Evolutionary conservation across 2,329 filamentous ascomycete species (phyloP), one percentile per base, ranked within the genome.

Genomic region (Emergomyces pasteurianus): DNA sequence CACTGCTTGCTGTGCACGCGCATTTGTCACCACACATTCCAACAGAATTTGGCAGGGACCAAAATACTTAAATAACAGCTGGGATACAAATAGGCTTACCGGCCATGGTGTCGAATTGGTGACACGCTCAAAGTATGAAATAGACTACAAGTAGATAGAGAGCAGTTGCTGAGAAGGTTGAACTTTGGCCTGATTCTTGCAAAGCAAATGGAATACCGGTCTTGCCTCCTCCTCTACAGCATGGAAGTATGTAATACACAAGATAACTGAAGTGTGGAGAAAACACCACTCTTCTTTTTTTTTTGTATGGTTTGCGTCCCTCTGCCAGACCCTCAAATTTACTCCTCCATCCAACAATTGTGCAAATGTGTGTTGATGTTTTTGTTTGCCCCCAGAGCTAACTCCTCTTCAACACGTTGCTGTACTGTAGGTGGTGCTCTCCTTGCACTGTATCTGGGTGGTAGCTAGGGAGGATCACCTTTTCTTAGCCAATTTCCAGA

Each of bases 11-110:
- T 54, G 52, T 16, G n/a, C 23, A 28, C 23, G 12, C 31, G 34
- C n/a, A 54, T 54, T 38, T 23, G 59, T 40, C 58, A 60, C 58
- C 36, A 59, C 49, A 18, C 7, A 34, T 23, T 54, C 50, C 40
- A 36, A 46, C 23, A 49, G 56, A 52, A 50, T 26, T 59, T 59
- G 58, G 28, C 31, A 18, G n/a, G 31, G 43, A 54, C 50, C 34
- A 28, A 52, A 52, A 54, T 57, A 49, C 18, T n/a, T 34, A 52
- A 34, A 34, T n/a, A 50, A 50, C 58, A 58, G 57, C 26, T 59
- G 67, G 66, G 68, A 69, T 74, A 74, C 71, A 21, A 49, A 65
- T 70, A 64, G 78, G 79, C 83, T 84, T 84, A 86, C 83, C 83
- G 73, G 82, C 77, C 83, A 85, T 85, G 73, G 66, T 77, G 67